These are phyloP conservation scores for Microbotryum lychnidis-dioicae DNA, from an alignment of 1,284 basidiomycete species.

Conservation along the genomic window DNA sequence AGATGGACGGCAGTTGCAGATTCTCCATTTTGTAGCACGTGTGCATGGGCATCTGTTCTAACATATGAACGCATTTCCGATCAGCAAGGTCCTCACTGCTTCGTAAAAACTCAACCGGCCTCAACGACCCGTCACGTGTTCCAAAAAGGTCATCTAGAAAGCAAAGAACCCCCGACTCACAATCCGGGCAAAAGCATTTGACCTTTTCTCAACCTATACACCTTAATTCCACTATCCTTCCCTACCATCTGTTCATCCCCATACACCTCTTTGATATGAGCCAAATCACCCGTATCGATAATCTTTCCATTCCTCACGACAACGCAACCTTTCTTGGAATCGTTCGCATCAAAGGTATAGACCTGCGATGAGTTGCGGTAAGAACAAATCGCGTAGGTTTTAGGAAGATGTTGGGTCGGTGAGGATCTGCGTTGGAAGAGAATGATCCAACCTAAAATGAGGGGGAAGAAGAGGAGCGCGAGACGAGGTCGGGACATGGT, in stretches of 20 bases:
- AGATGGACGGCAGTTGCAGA: conserved; percentile 53
- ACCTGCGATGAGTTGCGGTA: too few relatives aligned
- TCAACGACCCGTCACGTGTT: too few relatives aligned
- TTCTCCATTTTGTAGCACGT: conserved; percentile 63
- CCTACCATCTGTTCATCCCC: conserved; percentile 19
- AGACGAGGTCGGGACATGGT: too few relatives aligned
- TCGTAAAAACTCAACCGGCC: too few relatives aligned
- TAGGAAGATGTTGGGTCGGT: too few relatives aligned
- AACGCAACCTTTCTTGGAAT: conserved; percentile 15
- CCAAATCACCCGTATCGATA: conserved; percentile 3
- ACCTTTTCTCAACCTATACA: conserved; percentile 9
- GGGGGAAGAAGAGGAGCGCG: too few relatives aligned
- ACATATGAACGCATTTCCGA: neutral
- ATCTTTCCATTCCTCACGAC: conserved; percentile 15
- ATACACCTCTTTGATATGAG: conserved; percentile 12
- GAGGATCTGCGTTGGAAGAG: too few relatives aligned
- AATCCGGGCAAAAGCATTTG: conserved; percentile 20
- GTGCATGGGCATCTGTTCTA: conserved; percentile 62
- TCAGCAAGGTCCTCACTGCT: too few relatives aligned
- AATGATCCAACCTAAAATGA: too few relatives aligned
- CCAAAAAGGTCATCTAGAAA: neutral
- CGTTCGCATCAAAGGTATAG: conserved; percentile 2
- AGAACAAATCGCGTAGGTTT: too few relatives aligned
- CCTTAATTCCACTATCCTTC: conserved; percentile 9
- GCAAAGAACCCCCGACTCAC: neutral